Percentiles rank a stretch among this genome's conserved stretches.
Evolutionary conservation across 202 grass and related monocot genomes (phyloP).

Genomic region (Carex arenaria): DNA sequence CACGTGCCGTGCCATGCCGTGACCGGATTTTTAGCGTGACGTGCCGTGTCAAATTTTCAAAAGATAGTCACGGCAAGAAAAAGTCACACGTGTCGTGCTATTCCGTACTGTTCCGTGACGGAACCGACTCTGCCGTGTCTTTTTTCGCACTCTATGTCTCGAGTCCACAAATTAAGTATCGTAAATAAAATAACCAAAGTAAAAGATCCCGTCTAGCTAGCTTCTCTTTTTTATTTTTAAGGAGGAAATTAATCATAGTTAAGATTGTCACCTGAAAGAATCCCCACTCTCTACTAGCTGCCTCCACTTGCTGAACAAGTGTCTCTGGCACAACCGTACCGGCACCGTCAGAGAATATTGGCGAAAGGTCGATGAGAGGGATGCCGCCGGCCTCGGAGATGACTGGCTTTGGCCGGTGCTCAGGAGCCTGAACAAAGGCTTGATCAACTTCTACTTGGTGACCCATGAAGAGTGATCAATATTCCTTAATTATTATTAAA

Average conservation of each 20-base stretch:
- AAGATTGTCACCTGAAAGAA: conserved; percentile 53
- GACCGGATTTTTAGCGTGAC: too few species aligned
- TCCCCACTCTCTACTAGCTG: conserved; percentile 61
- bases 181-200: not conserved
- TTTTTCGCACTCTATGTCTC: too few species aligned
- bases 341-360: conserved; percentile 10
- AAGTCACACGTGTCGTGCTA: too few species aligned
- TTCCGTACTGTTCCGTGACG: too few species aligned
- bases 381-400: conserved; percentile 48
- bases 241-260: not conserved
- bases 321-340: not conserved
- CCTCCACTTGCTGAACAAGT: conserved; percentile 54
- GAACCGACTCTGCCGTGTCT: too few species aligned
- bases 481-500: not conserved
- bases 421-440: conserved; percentile 66
- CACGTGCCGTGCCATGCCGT: too few species aligned
- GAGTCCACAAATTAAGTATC: not conserved
- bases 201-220: not conserved
- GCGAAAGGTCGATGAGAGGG: conserved; percentile 67
- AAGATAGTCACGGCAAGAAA: too few species aligned
- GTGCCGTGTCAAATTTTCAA: too few species aligned
- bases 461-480: conserved; percentile 28
- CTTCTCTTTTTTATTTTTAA: too few species aligned
- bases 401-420: conserved; percentile 56
- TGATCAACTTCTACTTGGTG: conserved; percentile 44